Evolutionary conservation across 208 protist species (phyloP).

Genomic region (Trypanosoma mega): DNA sequence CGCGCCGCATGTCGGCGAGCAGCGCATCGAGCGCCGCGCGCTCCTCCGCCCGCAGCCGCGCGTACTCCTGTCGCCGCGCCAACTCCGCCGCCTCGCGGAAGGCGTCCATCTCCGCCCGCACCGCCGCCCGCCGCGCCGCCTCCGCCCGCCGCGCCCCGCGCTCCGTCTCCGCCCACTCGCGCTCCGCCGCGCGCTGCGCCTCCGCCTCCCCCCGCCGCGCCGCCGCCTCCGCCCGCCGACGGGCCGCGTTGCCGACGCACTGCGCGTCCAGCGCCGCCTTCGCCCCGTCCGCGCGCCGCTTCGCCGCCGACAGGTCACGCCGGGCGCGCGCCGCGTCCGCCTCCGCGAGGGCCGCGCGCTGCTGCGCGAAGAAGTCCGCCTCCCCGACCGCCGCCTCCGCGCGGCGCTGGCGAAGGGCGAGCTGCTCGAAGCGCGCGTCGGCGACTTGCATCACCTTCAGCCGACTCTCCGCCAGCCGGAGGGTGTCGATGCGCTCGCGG

Average conservation of each 20-base stretch:
- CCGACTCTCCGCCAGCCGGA: slow-evolving; percentile 82
- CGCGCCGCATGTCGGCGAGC: slow-evolving; percentile 48
- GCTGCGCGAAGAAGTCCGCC: slow-evolving; percentile 71
- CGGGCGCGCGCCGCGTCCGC: slow-evolving; percentile 62
- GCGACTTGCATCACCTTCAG: slow-evolving; percentile 85
- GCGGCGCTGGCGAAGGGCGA: slow-evolving; percentile 41
- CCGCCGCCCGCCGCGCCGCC: slow-evolving; percentile 19
- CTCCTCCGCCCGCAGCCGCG: slow-evolving; percentile 65
- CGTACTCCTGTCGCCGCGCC: slow-evolving; percentile 76
- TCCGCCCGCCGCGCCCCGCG: slow-evolving; percentile 3
- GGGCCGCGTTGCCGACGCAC: slow-evolving; percentile 64
- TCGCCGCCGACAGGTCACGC: slow-evolving; percentile 24
- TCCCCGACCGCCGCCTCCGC: slow-evolving; percentile 50
- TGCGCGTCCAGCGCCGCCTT: slow-evolving; percentile 65
- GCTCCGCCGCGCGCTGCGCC: slow-evolving; percentile 67
- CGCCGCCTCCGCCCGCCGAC: slow-evolving; percentile 33
- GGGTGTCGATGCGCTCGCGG: slow-evolving; percentile 71
- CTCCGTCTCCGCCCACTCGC: slow-evolving; percentile 39
- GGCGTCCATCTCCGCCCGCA: slow-evolving; percentile 69
- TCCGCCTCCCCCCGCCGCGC: slow-evolving; percentile 45
- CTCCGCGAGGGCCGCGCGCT: slow-evolving; percentile 63
- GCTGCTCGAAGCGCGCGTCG: slow-evolving; percentile 68
- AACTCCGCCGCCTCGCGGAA: slow-evolving; percentile 68
- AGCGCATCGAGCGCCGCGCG: slow-evolving; percentile 60
- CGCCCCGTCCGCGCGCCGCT: slow-evolving; percentile 41